Base-by-base conservation (phyloP, 352 stramenopile genomes). In the Pythium rishiriense region DNA sequence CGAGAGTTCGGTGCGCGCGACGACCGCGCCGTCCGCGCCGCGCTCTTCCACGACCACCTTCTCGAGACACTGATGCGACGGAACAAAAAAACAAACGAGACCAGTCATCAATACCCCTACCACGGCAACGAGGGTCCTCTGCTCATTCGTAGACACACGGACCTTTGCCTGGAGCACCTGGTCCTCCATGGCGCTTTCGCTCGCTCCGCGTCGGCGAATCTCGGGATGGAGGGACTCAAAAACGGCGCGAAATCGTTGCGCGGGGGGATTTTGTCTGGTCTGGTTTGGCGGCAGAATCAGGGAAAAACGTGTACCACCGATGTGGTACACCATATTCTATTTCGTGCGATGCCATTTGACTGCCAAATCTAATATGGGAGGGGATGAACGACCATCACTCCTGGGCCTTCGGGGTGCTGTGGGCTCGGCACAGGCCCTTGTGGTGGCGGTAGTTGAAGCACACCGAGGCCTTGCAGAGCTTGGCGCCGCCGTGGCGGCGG, bases 1-100 rank as follows among this genome's bases (percentile, higher is more conserved):
- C 49, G 74, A 66, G 21, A 93, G 69, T 24, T 68, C 68, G 31
- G 45, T 22, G 35, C 57, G 69, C 47, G 62, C 68, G 31, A 74
- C 51, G 24, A 82, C 60, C 24, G 70, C 59, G 51, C 79, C 84
- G 58, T 87, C 73, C 29, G 49, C 21, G 42, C 76, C 69, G 39
- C 69, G 68, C 25, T 87, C 73, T 51, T 91, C 79, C 19, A 91
- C 64, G 58, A 80, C 72, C 28, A 91, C 84, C 46, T 72, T 67
- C 33, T 68, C 76, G 7, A 75, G 59, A 58, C 84, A 93, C 84
- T 91, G 63, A 12, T 42, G 17, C 14, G 3, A 28, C 0, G 19
- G 10, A 62, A n/a, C n/a, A 43, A 1, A 17, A 43, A 17, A 19
- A 8, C 14, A 43, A n/a, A n/a, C n/a, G n/a, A n/a, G n/a, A n/a